Evolutionary conservation across 495 filamentous ascomycete species (phyloP), one percentile per base, ranked within the genome.

Genomic region (Cenococcum geophilum): DNA sequence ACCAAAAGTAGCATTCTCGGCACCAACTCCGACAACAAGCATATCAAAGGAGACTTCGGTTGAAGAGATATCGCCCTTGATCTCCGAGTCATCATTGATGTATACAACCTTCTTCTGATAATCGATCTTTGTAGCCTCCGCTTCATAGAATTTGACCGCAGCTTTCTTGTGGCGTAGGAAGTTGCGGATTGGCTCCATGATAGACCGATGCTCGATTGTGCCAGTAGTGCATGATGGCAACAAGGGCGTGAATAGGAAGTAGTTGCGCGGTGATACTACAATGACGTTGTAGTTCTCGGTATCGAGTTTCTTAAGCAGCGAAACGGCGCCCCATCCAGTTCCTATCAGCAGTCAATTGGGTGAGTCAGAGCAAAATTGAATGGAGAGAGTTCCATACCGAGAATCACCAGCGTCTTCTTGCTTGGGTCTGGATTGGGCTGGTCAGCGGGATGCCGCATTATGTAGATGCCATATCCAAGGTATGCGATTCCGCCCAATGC

Each of bases 1-100:
- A 86, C 92, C 93, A 68, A 99, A 99, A 50, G 93, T 99, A 25
- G 95, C 95, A 75, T 96, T 99, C 79, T 97, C 93, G 63, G 95
- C 93, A 64, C 93, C 93, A 51, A 97, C 95, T 69, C 90, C 91
- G 52, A 97, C 84, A 58, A 99, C 93, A 25, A 99, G 85, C 89
- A 96, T 96, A 75, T 99, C 93, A 72, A 96, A 99, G 25, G 91
- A 86, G 45, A 99, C 89, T 76, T 96, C 90, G 35, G 91, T 96
- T 72, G 89, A 79, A 54, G 80, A 80, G 53, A 85, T 83, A 53
- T 87, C 86, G 61, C 95, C 93, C 78, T 92, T 89, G 75, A 97
- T 83, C 66, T 96, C 91, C 10, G 91, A 96, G 71, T 90, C 88
- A 73, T 97, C 93, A 73, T 86, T 87, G 73, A 97, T 89, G 71